A percentile compares a stretch with the other conserved stretches of the same genome.
Evolutionary conservation across 106 monocot species (phyloP).

Genomic region (Acanthochlamys bracteata): DNA sequence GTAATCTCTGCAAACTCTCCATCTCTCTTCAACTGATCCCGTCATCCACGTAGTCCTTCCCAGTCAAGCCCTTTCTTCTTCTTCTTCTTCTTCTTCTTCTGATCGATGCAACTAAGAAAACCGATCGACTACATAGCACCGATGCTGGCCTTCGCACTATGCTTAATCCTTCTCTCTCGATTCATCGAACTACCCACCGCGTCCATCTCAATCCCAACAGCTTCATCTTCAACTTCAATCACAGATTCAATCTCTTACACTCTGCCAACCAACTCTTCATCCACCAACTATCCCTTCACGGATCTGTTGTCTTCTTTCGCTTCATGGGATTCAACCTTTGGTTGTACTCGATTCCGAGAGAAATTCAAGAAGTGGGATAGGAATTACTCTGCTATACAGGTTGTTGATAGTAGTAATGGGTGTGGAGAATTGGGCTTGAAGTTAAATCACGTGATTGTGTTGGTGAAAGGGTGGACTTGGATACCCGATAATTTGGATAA

Average conservation of each 20-base stretch:
- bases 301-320: slow-evolving; percentile 21
- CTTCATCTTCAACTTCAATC: slow-evolving; percentile 33
- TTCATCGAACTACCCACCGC: slow-evolving; percentile 51
- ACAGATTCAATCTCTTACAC: slow-evolving; percentile 16
- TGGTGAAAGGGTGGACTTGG: slow-evolving; percentile 94
- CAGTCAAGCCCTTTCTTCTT: too few species aligned
- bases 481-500: slow-evolving; percentile 81
- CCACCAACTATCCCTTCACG: slow-evolving; percentile 27
- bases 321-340: slow-evolving; percentile 50
- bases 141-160: slow-evolving; percentile 40
- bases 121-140: slow-evolving; percentile 37
- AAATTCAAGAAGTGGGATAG: slow-evolving; percentile 22
- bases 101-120: too few species aligned
- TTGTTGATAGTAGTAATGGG: slow-evolving; percentile 8
- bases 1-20: too few species aligned
- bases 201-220: slow-evolving; percentile 30
- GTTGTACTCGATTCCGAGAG: slow-evolving; percentile 44
- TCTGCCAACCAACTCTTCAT: not conserved
- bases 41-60: not conserved
- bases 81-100: too few species aligned
- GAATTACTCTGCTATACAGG: slow-evolving; percentile 37
- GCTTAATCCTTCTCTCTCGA: slow-evolving; percentile 43
- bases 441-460: slow-evolving; percentile 38
- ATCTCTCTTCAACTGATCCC: not conserved
- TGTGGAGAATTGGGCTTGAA: not conserved